phyloP scores from a whole-genome alignment of 192 early-diverging fungal species.

The Backusella sp. region DNA sequence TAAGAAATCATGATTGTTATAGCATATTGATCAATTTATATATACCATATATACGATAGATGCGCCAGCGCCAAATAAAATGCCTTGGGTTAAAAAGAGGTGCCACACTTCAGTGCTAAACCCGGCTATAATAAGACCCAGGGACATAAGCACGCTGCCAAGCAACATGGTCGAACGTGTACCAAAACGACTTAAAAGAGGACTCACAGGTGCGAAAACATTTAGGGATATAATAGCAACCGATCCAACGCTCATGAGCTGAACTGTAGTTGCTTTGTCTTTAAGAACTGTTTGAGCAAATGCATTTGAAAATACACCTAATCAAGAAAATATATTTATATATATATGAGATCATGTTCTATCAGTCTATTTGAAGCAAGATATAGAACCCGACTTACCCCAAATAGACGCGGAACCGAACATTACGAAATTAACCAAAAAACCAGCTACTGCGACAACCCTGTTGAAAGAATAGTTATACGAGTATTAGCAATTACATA shows the following conservation, averaged over 20 bases:
- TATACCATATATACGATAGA: slow-evolving; percentile 27
- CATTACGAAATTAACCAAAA: slow-evolving; percentile 15
- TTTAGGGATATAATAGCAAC: slow-evolving; percentile 13
- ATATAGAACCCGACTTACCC: not conserved
- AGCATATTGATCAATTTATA: not conserved
- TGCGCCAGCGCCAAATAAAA: slow-evolving; percentile 53
- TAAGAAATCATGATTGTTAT: not conserved
- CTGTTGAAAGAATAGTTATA: not conserved
- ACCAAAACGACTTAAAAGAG: slow-evolving; percentile 11
- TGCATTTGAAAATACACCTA: slow-evolving; percentile 30
- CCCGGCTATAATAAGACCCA: slow-evolving; percentile 29
- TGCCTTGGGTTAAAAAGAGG: slow-evolving; percentile 58
- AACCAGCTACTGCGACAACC: slow-evolving; percentile 11
- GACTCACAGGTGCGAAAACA: slow-evolving; percentile 11
- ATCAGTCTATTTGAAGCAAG: not conserved
- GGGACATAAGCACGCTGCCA: slow-evolving; percentile 18
- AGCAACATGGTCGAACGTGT: slow-evolving; percentile 9
- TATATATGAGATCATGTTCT: not conserved
- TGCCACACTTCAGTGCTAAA: slow-evolving; percentile 55
- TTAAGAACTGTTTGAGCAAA: slow-evolving; percentile 1
- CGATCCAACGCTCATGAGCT: slow-evolving; percentile 23
- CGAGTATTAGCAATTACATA: not conserved
- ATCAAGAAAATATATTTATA: not conserved
- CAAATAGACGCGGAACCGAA: slow-evolving; percentile 17
- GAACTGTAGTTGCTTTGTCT: slow-evolving; percentile 16